Base-by-base conservation (phyloP, 1,284 basidiomycete species). In the Moesziomyces parantarcticus region DNA sequence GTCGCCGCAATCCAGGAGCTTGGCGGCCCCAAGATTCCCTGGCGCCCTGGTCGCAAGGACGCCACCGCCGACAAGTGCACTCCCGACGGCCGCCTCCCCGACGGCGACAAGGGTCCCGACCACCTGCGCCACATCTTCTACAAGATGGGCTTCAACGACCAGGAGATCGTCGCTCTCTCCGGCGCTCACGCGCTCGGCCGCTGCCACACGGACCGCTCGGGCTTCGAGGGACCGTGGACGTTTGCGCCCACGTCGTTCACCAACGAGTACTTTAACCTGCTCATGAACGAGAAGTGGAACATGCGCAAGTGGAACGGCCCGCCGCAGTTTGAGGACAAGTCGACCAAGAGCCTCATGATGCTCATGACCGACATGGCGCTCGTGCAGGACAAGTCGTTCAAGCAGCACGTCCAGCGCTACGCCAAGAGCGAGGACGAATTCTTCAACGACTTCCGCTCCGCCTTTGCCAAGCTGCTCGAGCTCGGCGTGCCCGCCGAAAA, bases 151-250 rank as follows among this genome's bases (percentile, higher is more conserved):
- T 85, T 97, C 88, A 93, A 96, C 85, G 96, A 98, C 86, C 93
- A 94, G 74, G 83, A 84, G 75, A 84, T 83, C 63, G 95, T 97
- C 59, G 94, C 95, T 53, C 90, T 99, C 74, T 89, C 89, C 34
- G 96, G 96, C 77, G 95, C 93, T 45, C 96, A 99, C 84, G 94
- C 94, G 67, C 89, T 98, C 50, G 95, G 95, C 44, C 92, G 96
- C 83, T 96, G 94, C 88, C 96, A 98, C 87, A 74, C 86, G 63
- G 88, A 84, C 68, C 79, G 82, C 56, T 84, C 83, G 6, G 83
- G 82, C 39, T 82, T 82, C 61, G 78, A 82, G 9, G 80, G 81
- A 11, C 80, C 81, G 11, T 83, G 81, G 81, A 73, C 68, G 20
- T 63, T 72, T 51, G 66, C 70, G n/a, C 92, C 92, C 10, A 92